Evolutionary conservation across 1,284 basidiomycete species (phyloP).

Genomic region (Austroboletus novae-zelandiae): DNA sequence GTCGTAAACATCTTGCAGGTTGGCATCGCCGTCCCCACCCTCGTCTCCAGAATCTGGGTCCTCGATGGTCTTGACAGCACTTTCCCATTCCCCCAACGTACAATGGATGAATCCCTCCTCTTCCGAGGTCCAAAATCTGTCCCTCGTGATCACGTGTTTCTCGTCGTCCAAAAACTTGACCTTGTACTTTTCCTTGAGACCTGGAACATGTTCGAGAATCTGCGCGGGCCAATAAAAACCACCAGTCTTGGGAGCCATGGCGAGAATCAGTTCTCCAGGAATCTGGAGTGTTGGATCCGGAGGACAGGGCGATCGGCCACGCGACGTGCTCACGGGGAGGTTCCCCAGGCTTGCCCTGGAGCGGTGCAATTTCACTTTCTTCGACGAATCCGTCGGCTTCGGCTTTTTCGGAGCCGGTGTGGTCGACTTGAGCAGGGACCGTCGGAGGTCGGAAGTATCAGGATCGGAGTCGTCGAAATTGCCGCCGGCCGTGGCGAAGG

Average conservation of each 20-base stretch:
- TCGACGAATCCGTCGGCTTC: slow-evolving; percentile 8
- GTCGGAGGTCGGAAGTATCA: slow-evolving; percentile 19
- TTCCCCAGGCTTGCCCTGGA: slow-evolving; percentile 17
- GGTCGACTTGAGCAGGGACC: not conserved
- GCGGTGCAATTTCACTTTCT: slow-evolving; percentile 16
- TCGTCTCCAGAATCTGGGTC: slow-evolving; percentile 49
- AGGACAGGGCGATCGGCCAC: slow-evolving; percentile 39
- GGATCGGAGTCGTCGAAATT: slow-evolving; percentile 26
- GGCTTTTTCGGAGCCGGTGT: slow-evolving; percentile 3
- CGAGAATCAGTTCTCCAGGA: slow-evolving; percentile 65
- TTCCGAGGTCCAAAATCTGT: slow-evolving; percentile 54
- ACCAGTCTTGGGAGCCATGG: slow-evolving; percentile 39
- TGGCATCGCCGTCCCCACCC: slow-evolving; percentile 24
- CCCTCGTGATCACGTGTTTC: slow-evolving; percentile 39
- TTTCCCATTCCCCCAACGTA: slow-evolving; percentile 55
- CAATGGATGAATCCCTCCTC: slow-evolving; percentile 60
- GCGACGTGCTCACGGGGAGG: not conserved
- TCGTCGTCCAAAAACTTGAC: slow-evolving; percentile 57
- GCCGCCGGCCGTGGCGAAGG: slow-evolving; percentile 26
- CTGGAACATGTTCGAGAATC: slow-evolving; percentile 49
- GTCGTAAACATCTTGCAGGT: slow-evolving; percentile 2
- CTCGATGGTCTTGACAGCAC: slow-evolving; percentile 42
- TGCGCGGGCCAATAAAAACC: slow-evolving; percentile 64
- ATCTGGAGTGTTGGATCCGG: slow-evolving; percentile 51
- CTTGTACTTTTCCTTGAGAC: slow-evolving; percentile 41